Evolutionary conservation across 352 stramenopile species (phyloP).

Genomic region (Phytophthora sp.): DNA sequence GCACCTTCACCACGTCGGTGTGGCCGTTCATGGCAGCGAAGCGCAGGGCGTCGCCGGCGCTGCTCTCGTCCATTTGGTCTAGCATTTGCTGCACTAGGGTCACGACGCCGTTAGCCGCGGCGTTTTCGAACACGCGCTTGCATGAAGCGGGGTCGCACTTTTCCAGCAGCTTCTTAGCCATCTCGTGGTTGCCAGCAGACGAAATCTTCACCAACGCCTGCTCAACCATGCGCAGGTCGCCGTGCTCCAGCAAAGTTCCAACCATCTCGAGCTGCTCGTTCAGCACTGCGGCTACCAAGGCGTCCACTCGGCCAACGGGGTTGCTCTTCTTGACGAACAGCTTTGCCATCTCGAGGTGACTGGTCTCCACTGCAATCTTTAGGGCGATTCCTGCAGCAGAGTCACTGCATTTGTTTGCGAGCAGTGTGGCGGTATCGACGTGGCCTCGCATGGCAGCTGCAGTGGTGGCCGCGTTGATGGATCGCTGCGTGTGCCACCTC

Average conservation of each 20-base stretch:
- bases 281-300: conserved; percentile 7
- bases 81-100: conserved; percentile 19
- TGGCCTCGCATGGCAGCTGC: conserved; percentile 4
- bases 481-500: conserved; percentile 12
- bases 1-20: conserved; percentile 10
- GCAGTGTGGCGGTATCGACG: background rate
- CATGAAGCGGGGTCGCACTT: conserved; percentile 7
- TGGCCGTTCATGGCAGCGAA: conserved; percentile 21
- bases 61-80: conserved; percentile 3
- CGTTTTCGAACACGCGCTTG: conserved; percentile 20
- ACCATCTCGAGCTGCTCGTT: conserved; percentile 8
- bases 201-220: conserved; percentile 23
- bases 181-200: conserved; percentile 8
- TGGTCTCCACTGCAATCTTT: conserved; percentile 1
- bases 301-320: background rate
- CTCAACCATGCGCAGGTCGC: conserved; percentile 12
- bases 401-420: conserved; percentile 15
- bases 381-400: conserved; percentile 1
- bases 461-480: conserved; percentile 10
- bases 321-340: conserved; percentile 20
- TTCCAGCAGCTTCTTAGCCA: conserved; percentile 4
- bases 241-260: background rate
- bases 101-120: conserved; percentile 7
- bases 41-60: background rate
- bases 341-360: conserved; percentile 14